phyloP scores from a whole-genome alignment of 768 basidiomycete genomes.

The Mycena leptocephala region DNA sequence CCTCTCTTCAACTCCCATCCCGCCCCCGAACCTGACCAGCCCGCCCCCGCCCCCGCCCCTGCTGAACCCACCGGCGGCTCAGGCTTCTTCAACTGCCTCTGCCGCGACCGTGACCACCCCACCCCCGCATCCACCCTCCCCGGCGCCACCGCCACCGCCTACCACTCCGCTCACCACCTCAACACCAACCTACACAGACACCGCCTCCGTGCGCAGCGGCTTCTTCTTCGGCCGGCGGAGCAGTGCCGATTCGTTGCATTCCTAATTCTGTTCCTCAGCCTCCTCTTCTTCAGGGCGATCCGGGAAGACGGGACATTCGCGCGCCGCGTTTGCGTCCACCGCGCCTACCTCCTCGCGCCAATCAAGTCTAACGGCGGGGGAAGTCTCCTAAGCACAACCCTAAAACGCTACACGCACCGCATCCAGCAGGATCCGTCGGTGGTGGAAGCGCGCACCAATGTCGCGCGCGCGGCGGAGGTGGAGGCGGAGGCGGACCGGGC shows the following conservation, averaged over 20 bases:
- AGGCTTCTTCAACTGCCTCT: constrained; percentile 3
- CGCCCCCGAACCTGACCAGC: neutral
- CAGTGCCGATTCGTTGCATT: neutral
- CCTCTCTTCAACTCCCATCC: constrained; percentile 42
- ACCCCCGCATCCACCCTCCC: neutral
- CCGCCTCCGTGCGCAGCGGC: constrained; percentile 1
- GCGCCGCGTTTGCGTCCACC: neutral
- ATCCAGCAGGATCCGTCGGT: constrained; percentile 62
- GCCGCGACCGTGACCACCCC: too few species aligned
- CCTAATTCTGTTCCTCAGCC: neutral
- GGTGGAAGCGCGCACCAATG: constrained; percentile 63
- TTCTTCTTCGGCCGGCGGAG: constrained; percentile 34
- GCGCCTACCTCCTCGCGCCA: neutral
- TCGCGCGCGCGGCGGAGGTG: constrained; percentile 65
- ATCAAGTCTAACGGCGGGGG: neutral
- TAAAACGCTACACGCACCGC: neutral
- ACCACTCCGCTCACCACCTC: constrained; percentile 27
- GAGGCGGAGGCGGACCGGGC: constrained; percentile 70
- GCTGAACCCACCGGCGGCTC: neutral
- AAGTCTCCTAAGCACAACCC: neutral
- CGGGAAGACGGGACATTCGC: neutral
- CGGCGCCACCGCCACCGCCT: neutral
- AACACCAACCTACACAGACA: neutral
- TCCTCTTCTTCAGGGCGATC: neutral
- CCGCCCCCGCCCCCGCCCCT: neutral